Percentiles rank a stretch among this genome's conserved stretches.
Evolutionary conservation across 306 rosid genomes (phyloP).

Genomic region (Pyrus communis): DNA sequence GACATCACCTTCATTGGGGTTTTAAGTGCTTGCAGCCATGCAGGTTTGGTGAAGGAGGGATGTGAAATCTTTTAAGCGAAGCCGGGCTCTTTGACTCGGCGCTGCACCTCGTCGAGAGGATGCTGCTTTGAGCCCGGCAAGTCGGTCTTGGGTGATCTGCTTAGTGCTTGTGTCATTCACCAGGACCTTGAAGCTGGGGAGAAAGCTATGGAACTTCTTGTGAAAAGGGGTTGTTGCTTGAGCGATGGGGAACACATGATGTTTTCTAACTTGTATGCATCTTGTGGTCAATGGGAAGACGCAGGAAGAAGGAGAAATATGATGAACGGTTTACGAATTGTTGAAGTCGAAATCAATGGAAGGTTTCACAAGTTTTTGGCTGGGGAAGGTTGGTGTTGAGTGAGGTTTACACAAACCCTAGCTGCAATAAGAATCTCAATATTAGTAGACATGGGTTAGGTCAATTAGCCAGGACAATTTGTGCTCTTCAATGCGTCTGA

Average conservation of each 20-base stretch:
- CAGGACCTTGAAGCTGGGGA: slow-evolving; percentile 21
- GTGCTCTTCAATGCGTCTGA: neutral
- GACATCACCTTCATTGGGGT: slow-evolving; percentile 28
- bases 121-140: slow-evolving; percentile 21
- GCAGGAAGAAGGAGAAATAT: slow-evolving; percentile 25
- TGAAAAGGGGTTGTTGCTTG: neutral
- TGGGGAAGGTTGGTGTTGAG: slow-evolving; percentile 1
- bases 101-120: slow-evolving; percentile 3
- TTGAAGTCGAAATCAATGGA: slow-evolving; percentile 9
- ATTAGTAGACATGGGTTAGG: neutral
- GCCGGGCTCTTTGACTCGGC: slow-evolving; percentile 13
- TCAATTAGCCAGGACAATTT: neutral
- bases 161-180: slow-evolving; percentile 25
- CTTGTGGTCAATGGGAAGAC: slow-evolving; percentile 21
- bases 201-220: slow-evolving; percentile 12
- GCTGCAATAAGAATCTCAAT: neutral
- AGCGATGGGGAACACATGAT: slow-evolving; percentile 29
- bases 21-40: slow-evolving; percentile 27
- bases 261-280: slow-evolving; percentile 28
- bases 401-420: neutral
- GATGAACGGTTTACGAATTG: slow-evolving; percentile 28
- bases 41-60: slow-evolving; percentile 25
- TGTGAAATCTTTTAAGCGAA: slow-evolving; percentile 15
- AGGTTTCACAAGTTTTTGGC: slow-evolving; percentile 26
- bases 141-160: slow-evolving; percentile 27